Conservation (phyloP, 768 basidiomycete species). For the Tylopilus intermedius region DNA sequence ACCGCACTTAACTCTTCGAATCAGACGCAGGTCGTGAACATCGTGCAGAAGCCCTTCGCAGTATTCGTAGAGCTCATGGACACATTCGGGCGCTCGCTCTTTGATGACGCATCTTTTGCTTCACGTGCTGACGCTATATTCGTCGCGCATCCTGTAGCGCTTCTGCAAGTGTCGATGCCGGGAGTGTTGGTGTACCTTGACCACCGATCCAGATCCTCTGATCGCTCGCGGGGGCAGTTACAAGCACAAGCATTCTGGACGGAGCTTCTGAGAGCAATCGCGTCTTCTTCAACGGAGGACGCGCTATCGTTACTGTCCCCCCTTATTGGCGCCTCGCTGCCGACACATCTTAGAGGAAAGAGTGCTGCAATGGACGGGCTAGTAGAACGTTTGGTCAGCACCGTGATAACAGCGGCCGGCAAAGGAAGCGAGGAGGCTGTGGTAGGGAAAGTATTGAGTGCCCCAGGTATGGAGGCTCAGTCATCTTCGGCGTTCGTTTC, state of each 20-base stretch:
- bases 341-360: slow-evolving; percentile 42
- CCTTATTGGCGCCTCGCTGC: slow-evolving; percentile 35
- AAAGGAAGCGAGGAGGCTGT: neutral
- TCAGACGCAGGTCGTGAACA: neutral
- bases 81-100: slow-evolving; percentile 49
- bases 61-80: slow-evolving; percentile 40
- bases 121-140: slow-evolving; percentile 44
- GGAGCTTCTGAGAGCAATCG: slow-evolving; percentile 40
- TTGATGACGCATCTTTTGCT: slow-evolving; percentile 39
- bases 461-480: slow-evolving; percentile 12
- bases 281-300: slow-evolving; percentile 25
- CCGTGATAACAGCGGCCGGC: neutral
- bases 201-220: slow-evolving; percentile 13
- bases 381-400: slow-evolving; percentile 24
- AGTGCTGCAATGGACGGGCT: slow-evolving; percentile 43
- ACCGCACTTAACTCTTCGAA: slow-evolving; percentile 6
- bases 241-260: slow-evolving; percentile 21
- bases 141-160: slow-evolving; percentile 31
- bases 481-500: neutral
- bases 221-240: slow-evolving; percentile 3
- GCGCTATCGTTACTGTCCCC: slow-evolving; percentile 42
- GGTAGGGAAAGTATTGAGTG: slow-evolving; percentile 12
- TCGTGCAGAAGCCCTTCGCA: slow-evolving; percentile 22
- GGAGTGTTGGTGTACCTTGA: slow-evolving; percentile 52
- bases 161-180: slow-evolving; percentile 39